Conservation (phyloP, 495 filamentous ascomycete species). For the Cladorrhinum samala region DNA sequence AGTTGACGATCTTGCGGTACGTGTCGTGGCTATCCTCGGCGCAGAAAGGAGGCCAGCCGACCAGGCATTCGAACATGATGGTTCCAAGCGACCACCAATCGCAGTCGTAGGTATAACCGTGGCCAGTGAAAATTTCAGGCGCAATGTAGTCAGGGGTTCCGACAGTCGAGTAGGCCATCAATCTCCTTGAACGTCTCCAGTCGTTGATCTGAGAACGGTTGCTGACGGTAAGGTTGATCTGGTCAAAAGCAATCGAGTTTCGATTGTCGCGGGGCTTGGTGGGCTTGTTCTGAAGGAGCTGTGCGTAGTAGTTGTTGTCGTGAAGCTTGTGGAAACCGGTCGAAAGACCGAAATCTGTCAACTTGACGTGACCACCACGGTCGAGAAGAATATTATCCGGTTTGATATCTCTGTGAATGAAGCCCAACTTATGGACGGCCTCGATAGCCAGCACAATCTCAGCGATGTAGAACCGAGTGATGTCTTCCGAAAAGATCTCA, state of each 20-base stretch:
- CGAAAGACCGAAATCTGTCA: constrained; percentile 96
- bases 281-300: constrained; percentile 78
- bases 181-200: constrained; percentile 88
- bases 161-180: constrained; percentile 97
- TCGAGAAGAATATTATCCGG: constrained; percentile 98
- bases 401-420: constrained; percentile 99
- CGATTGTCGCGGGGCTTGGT: constrained; percentile 66
- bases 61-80: constrained; percentile 99
- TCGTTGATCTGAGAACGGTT: constrained; percentile 97
- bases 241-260: constrained; percentile 89
- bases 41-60: constrained; percentile 99
- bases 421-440: constrained; percentile 93
- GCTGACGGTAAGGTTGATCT: constrained; percentile 96
- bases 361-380: constrained; percentile 91
- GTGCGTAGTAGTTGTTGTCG: constrained; percentile 96
- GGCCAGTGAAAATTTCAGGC: constrained; percentile 93
- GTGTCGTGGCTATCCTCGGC: constrained; percentile 96
- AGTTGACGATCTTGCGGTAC: constrained; percentile 98
- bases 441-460: constrained; percentile 97
- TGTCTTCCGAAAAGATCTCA: constrained; percentile 97
- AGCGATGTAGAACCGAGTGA: constrained; percentile 98
- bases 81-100: constrained; percentile 99
- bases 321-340: constrained; percentile 97
- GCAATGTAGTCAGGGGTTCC: constrained; percentile 99
- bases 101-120: constrained; percentile 91